Evolutionary conservation across 257 asterid genomes (phyloP), one percentile per base, ranked within the genome.

Genomic region (Nicotiana tomentosiformis): DNA sequence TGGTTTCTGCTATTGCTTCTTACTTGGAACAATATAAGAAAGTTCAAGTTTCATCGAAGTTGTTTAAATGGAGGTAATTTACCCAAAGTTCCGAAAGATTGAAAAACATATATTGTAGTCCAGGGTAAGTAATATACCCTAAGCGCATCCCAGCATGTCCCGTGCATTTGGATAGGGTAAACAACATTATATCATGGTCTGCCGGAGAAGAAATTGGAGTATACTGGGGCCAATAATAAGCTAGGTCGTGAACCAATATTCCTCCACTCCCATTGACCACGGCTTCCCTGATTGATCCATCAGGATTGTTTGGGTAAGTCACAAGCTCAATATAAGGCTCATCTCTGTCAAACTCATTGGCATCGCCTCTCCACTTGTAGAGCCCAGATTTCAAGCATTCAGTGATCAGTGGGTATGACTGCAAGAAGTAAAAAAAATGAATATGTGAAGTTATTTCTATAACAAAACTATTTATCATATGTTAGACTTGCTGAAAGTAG

Each of bases 211-310:
- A 85, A 82, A 96, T 93, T 14, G 98, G 84, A 84, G 93, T 87
- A 39, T 96, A 94, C 61, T 96, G 98, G 1, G 99, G 99, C 99
- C 99, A 96, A 86, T 94, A 94, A 87, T 96, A 96, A 29, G 99
- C 99, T 8, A 94, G 81, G 85, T 96, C 99, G 39, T 96, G 97
- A 57, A 96, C 84, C 37, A 96, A 74, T 66, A 90, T 85, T 7
- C 98, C 97, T 77, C 84, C 84, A 4, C 83, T 72, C 43, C 87
- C 87, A 77, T 94, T 92, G 51, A 96, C 97, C 80, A 94, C 95
- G 0, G 98, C 84, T 65, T 86, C 86, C 81, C 99, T 93, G 16
- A 88, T 81, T 16, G 90, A 83, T 58, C 99, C 99, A 66, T 96
- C 99, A 5, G 99, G 99, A 81, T 96, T 96, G 90, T 96, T 96